Percentiles rank a stretch among this genome's conserved stretches.
Evolutionary conservation across 2,329 filamentous ascomycete genomes (phyloP).

Genomic region (Penicillium aurantiogriseum): DNA sequence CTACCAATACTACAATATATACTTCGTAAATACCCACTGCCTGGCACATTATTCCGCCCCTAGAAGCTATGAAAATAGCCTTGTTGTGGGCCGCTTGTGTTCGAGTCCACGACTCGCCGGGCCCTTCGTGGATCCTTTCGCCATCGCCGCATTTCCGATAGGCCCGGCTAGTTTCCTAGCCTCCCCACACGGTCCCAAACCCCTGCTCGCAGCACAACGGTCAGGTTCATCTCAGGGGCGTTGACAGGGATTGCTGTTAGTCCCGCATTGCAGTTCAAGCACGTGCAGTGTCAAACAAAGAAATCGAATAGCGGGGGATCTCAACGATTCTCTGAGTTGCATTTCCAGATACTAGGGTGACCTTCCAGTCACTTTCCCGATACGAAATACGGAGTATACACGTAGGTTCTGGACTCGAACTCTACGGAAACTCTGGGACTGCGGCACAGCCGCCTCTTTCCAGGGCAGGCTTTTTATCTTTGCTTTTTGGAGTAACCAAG

Average conservation of each 20-base stretch:
- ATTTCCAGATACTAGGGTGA: neutral
- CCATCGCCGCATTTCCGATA: neutral
- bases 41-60: neutral
- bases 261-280: slow-evolving; percentile 5
- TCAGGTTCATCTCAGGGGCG: neutral
- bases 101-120: neutral
- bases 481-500: neutral
- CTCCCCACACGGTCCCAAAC: slow-evolving; percentile 1
- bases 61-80: neutral
- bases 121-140: neutral
- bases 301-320: neutral
- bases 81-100: neutral
- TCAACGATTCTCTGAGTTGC: neutral
- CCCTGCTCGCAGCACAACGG: slow-evolving; percentile 8
- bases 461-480: neutral
- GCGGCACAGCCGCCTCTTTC: slow-evolving; percentile 1
- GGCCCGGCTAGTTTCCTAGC: neutral
- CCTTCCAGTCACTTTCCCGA: neutral
- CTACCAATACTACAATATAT: neutral
- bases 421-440: neutral
- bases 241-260: slow-evolving; percentile 2
- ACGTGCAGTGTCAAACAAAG: slow-evolving; percentile 6
- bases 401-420: neutral
- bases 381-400: neutral
- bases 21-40: neutral